phyloP scores from a whole-genome alignment of 1,284 basidiomycete genomes.

The Fomitopsis betulina region DNA sequence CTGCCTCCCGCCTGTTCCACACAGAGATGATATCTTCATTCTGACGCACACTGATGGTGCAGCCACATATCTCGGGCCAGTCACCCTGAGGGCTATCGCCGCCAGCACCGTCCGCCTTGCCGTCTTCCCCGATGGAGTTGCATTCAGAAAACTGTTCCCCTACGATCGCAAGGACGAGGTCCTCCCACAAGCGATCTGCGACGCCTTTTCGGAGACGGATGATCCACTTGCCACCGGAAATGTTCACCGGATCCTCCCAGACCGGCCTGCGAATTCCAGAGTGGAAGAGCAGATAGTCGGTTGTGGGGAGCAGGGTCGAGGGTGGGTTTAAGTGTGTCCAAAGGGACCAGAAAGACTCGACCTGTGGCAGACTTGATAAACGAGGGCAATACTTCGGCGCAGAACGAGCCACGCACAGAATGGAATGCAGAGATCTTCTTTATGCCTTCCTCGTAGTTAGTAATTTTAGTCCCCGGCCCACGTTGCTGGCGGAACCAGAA shows the following conservation, averaged over 20 bases:
- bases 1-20: slow-evolving; percentile 72
- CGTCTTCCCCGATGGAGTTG: slow-evolving; percentile 26
- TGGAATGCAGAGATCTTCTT: slow-evolving; percentile 77
- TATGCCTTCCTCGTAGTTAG: slow-evolving; percentile 83
- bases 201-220: slow-evolving; percentile 81
- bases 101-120: slow-evolving; percentile 15
- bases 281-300: slow-evolving; percentile 85
- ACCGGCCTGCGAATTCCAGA: slow-evolving; percentile 76
- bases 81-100: slow-evolving; percentile 26
- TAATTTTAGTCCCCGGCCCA: slow-evolving; percentile 73
- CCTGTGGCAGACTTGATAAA: slow-evolving; percentile 33
- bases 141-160: slow-evolving; percentile 77
- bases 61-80: slow-evolving; percentile 79
- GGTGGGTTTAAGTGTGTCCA: slow-evolving; percentile 78
- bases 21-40: slow-evolving; percentile 80
- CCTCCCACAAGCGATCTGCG: slow-evolving; percentile 80
- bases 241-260: slow-evolving; percentile 88
- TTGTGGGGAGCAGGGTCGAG: slow-evolving; percentile 69
- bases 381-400: slow-evolving; percentile 15
- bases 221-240: slow-evolving; percentile 90
- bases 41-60: slow-evolving; percentile 79
- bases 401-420: slow-evolving; percentile 46
- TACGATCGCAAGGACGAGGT: slow-evolving; percentile 70
- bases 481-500: slow-evolving; percentile 86
- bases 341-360: slow-evolving; percentile 82